Base-by-base conservation (phyloP, 345 rosid genomes). In the Toxicodendron radicans region DNA sequence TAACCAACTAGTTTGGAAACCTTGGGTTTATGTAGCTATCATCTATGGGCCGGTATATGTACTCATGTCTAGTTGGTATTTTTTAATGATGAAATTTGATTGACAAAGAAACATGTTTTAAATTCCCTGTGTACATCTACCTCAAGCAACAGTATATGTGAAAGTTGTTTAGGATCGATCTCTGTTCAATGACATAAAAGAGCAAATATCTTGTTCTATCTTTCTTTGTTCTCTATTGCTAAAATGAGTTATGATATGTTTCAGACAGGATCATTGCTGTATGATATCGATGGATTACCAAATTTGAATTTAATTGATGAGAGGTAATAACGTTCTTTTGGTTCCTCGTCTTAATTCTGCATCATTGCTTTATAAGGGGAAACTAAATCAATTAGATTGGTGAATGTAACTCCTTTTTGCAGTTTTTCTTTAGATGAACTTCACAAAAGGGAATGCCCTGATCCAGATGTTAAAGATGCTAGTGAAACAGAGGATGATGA, bases 401-500 rank as follows among this genome's bases (percentile, higher is more conserved):
- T 32, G 30, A 30, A 49, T 71, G 68, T 58, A 30, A 73, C 64
- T 66, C 54, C 7, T 67, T 60, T 71, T 53, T 79, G 20, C 69
- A 87, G 91, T 75, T 78, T 86, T 71, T 81, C 81, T 54, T 59
- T 86, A 27, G 82, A 78, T 49, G 81, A 87, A 69, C 85, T 83
- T 62, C 73, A 52, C 77, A 81, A 82, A 70, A 77, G 18, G 57
- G 74, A 80, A 78, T 35, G 3, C 3, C 60, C 71, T 74, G 87
- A 61, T 70, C 82, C 71, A 38, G 94, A 86, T 80, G 73, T 64
- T 78, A 84, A 86, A 83, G 90, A 90, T 78, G 89, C 71, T 10
- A 80, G 87, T 52, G 90, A 90, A 67, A 76, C 81, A 27, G 88
- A 87, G 18, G 84, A 75, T 20, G 90, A 87, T 0, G 85, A 85